These are phyloP conservation scores for Nemania sp. DNA, from an alignment of 2,329 filamentous ascomycete genomes.

Conservation along the genomic window DNA sequence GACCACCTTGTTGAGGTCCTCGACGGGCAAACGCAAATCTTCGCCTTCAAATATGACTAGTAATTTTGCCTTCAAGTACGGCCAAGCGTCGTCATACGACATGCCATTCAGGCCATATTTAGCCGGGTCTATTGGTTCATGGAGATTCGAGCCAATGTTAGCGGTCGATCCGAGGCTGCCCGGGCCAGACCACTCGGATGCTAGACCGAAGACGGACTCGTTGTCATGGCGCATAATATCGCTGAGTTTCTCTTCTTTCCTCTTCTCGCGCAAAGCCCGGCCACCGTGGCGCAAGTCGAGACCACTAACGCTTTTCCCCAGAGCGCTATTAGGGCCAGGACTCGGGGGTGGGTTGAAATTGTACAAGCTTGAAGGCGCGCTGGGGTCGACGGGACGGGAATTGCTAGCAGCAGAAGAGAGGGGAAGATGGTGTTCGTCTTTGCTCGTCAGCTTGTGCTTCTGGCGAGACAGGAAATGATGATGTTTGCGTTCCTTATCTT, in stretches of 20 bases:
- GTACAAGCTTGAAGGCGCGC: conserved; percentile 80
- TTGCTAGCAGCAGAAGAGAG: conserved; percentile 82
- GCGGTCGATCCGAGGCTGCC: conserved; percentile 63
- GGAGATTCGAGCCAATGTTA: conserved; percentile 56
- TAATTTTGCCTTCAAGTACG: conserved; percentile 79
- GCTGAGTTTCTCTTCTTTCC: conserved; percentile 74
- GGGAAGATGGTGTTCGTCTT: conserved; percentile 78
- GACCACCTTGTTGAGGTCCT: conserved; percentile 87
- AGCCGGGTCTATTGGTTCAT: conserved; percentile 65
- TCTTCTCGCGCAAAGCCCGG: conserved; percentile 82
- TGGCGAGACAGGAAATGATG: conserved; percentile 83
- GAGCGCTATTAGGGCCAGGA: conserved; percentile 74
- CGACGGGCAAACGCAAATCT: conserved; percentile 81
- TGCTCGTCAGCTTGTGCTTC: conserved; percentile 79
- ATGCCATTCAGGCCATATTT: conserved; percentile 77
- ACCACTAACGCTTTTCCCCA: conserved; percentile 85
- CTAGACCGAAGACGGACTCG: conserved; percentile 58
- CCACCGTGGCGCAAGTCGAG: conserved; percentile 83
- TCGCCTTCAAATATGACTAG: conserved; percentile 85
- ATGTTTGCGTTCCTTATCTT: conserved; percentile 82
- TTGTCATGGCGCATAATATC: conserved; percentile 62
- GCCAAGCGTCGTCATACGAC: conserved; percentile 84
- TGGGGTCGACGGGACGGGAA: conserved; percentile 79
- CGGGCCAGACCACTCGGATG: conserved; percentile 65
- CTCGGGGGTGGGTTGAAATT: conserved; percentile 81